A percentile compares a stretch with the other conserved stretches of the same genome.
phyloP scores from a whole-genome alignment of 2,329 filamentous ascomycete species.

The Scedosporium dehoogii region DNA sequence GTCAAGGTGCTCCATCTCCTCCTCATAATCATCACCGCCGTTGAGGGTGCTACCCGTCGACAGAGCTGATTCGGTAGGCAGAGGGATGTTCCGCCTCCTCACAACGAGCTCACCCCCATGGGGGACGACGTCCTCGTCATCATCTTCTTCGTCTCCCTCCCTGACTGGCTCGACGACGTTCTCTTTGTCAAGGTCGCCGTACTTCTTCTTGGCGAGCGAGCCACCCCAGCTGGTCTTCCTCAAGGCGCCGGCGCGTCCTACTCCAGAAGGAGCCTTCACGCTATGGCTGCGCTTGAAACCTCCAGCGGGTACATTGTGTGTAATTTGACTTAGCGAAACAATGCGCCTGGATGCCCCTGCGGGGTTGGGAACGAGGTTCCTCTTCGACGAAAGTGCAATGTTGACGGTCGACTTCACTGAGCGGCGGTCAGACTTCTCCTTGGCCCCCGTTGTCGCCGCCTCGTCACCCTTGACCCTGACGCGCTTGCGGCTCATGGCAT shows the following conservation, averaged over 20 bases:
- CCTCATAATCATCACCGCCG: slow-evolving; percentile 10
- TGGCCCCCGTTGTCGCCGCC: slow-evolving; percentile 14
- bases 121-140: slow-evolving; percentile 5
- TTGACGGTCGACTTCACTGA: slow-evolving; percentile 30
- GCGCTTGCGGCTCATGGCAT: slow-evolving; percentile 51
- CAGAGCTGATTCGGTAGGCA: slow-evolving; percentile 3
- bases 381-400: slow-evolving; percentile 44
- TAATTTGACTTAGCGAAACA: slow-evolving; percentile 83
- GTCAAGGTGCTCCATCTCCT: neutral
- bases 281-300: slow-evolving; percentile 70
- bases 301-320: slow-evolving; percentile 55
- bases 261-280: slow-evolving; percentile 49
- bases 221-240: slow-evolving; percentile 65
- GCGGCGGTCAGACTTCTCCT: slow-evolving; percentile 15
- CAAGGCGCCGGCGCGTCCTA: slow-evolving; percentile 23
- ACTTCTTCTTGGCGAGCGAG: slow-evolving; percentile 34
- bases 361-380: slow-evolving; percentile 33
- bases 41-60: slow-evolving; percentile 8
- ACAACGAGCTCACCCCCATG: slow-evolving; percentile 1
- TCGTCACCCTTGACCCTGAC: slow-evolving; percentile 36
- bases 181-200: slow-evolving; percentile 51
- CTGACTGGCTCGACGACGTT: slow-evolving; percentile 58
- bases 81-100: neutral
- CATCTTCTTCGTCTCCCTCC: slow-evolving; percentile 26
- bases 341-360: slow-evolving; percentile 64